These are phyloP conservation scores for Coleophoma cylindrospora DNA, from an alignment of 2,329 filamentous ascomycete genomes.

Conservation along the genomic window DNA sequence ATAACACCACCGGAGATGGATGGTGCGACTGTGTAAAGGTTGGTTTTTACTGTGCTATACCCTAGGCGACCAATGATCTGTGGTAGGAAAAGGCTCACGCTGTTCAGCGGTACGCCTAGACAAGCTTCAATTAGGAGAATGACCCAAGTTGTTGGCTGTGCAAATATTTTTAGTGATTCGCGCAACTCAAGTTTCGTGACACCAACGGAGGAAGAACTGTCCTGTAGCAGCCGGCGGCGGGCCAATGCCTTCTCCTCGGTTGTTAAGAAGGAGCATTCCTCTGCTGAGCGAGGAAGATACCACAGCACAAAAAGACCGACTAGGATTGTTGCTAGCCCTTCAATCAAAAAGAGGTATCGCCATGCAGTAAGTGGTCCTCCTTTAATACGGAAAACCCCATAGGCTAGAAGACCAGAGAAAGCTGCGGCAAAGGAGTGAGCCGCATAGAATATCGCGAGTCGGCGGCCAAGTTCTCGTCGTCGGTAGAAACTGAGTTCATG, in stretches of 20 bases:
- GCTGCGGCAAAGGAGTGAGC: slow-evolving; percentile 67
- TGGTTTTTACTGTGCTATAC: slow-evolving; percentile 50
- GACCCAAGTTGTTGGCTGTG: slow-evolving; percentile 28
- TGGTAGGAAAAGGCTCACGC: slow-evolving; percentile 44
- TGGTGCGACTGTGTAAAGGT: slow-evolving; percentile 73
- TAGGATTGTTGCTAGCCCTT: slow-evolving; percentile 13
- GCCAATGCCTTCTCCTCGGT: slow-evolving; percentile 15
- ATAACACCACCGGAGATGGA: slow-evolving; percentile 68
- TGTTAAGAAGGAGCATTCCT: slow-evolving; percentile 18
- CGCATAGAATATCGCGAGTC: slow-evolving; percentile 68
- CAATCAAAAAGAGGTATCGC: slow-evolving; percentile 43
- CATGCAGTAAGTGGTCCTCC: slow-evolving; percentile 36
- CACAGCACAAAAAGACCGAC: slow-evolving; percentile 13
- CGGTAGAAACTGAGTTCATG: slow-evolving; percentile 53
- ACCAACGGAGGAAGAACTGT: slow-evolving; percentile 58
- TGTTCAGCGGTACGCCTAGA: slow-evolving; percentile 48
- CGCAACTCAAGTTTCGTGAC: slow-evolving; percentile 42
- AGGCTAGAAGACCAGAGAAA: slow-evolving; percentile 34
- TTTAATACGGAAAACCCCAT: slow-evolving; percentile 43
- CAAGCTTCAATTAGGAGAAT: slow-evolving; percentile 48
- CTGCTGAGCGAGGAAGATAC: background rate
- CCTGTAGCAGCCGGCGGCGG: slow-evolving; percentile 13
- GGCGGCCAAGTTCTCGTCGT: slow-evolving; percentile 61
- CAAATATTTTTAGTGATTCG: slow-evolving; percentile 44
- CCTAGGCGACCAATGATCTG: slow-evolving; percentile 44